phyloP scores from a whole-genome alignment of 495 filamentous ascomycete species.

The Ascodesmis nigricans region DNA sequence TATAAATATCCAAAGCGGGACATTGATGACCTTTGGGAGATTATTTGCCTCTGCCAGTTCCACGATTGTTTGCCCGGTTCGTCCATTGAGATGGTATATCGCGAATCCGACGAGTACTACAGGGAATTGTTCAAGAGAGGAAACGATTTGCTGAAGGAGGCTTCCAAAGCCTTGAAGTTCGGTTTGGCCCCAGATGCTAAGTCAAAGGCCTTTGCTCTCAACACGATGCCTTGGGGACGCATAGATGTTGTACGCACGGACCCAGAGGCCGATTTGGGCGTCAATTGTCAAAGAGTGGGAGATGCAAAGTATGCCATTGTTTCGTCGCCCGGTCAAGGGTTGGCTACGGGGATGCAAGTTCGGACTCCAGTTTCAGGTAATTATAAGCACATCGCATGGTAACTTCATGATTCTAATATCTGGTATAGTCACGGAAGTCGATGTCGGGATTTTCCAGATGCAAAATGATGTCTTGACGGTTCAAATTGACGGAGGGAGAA shows the following conservation, averaged over 20 bases:
- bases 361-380: slow-evolving; percentile 33
- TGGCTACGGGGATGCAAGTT: slow-evolving; percentile 2
- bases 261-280: no score
- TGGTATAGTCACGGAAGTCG: background rate
- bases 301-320: slow-evolving; percentile 12
- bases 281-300: slow-evolving; percentile 28
- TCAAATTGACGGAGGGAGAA: slow-evolving; percentile 45
- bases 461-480: slow-evolving; percentile 53
- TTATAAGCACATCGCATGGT: no score
- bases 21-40: slow-evolving; percentile 88
- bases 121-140: slow-evolving; percentile 60
- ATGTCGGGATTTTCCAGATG: slow-evolving; percentile 37
- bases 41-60: slow-evolving; percentile 41
- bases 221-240: slow-evolving; percentile 68
- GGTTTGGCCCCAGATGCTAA: slow-evolving; percentile 21
- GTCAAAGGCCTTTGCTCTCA: slow-evolving; percentile 35
- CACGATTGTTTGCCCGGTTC: slow-evolving; percentile 94
- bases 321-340: background rate
- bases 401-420: no score
- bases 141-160: slow-evolving; percentile 42
- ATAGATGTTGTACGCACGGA: slow-evolving; percentile 53
- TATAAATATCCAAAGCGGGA: slow-evolving; percentile 85
- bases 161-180: slow-evolving; percentile 44
- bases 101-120: slow-evolving; percentile 77
- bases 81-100: slow-evolving; percentile 90